Percentiles rank a stretch among this genome's conserved stretches.
phyloP scores from a whole-genome alignment of 108 stramenopile genomes.

The Fragilaria crotonensis region DNA sequence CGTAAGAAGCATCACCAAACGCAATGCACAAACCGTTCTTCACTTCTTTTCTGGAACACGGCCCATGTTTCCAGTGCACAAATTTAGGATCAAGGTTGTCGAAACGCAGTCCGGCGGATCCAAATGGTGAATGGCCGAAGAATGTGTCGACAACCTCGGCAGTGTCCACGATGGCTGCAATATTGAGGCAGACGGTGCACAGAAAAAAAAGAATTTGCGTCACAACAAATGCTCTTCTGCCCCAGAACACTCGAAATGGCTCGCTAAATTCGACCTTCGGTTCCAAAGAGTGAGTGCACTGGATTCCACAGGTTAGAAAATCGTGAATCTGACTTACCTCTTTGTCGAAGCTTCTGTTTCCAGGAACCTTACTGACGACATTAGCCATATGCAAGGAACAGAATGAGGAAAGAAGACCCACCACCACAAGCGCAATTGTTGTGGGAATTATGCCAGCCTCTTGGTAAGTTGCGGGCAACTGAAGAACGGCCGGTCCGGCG shows the following conservation, averaged over 20 bases:
- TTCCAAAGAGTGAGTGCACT: neutral
- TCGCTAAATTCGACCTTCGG: constrained; percentile 31
- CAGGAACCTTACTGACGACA: constrained; percentile 13
- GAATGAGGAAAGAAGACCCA: constrained; percentile 15
- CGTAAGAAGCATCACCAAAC: constrained; percentile 14
- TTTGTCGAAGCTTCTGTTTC: constrained; percentile 8
- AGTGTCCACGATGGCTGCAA: constrained; percentile 32
- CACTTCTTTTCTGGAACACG: constrained; percentile 23
- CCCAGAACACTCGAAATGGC: constrained; percentile 30
- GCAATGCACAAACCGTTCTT: constrained; percentile 42
- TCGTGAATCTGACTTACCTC: neutral
- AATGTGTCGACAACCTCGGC: constrained; percentile 34
- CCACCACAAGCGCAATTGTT: constrained; percentile 5
- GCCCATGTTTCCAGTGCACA: constrained; percentile 20
- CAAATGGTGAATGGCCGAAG: constrained; percentile 10
- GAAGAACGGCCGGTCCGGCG: constrained; percentile 30
- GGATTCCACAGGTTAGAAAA: neutral
- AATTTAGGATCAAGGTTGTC: neutral
- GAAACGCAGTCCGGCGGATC: constrained; percentile 5
- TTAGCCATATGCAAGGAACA: constrained; percentile 26
- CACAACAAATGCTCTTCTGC: constrained; percentile 13
- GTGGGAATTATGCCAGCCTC: constrained; percentile 25
- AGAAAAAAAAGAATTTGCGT: constrained; percentile 26
- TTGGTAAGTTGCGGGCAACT: constrained; percentile 25
- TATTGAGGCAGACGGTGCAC: constrained; percentile 31